Conservation (phyloP, 257 asterid genomes). For the Asclepias syriaca region DNA sequence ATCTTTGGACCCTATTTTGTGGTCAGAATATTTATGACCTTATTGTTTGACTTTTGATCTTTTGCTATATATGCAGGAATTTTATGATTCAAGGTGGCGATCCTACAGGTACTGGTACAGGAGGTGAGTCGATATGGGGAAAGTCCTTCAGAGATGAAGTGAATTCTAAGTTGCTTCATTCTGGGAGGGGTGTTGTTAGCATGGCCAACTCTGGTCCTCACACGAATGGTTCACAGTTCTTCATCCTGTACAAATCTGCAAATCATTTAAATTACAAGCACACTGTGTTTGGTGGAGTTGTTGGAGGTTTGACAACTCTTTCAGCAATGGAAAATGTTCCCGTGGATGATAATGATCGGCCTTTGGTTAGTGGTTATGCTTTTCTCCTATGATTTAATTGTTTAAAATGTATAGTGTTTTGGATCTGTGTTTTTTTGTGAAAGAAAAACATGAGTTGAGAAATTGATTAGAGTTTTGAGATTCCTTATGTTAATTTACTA, state of each 20-base stretch:
- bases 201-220: constrained; percentile 99
- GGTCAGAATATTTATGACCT: background rate
- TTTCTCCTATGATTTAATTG: background rate
- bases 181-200: constrained; percentile 97
- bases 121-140: constrained; percentile 98
- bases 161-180: constrained; percentile 84
- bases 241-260: constrained; percentile 95
- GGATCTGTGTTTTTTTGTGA: background rate
- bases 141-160: constrained; percentile 90
- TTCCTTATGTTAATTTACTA: background rate
- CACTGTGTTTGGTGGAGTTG: constrained; percentile 89
- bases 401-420: background rate
- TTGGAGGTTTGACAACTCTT: constrained; percentile 85
- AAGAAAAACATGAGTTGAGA: background rate
- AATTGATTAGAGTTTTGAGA: background rate
- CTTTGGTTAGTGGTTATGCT: constrained; percentile 50
- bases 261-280: constrained; percentile 87
- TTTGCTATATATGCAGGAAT: constrained; percentile 50
- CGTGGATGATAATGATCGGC: constrained; percentile 77
- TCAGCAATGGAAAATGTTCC: constrained; percentile 85
- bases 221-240: constrained; percentile 93
- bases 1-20: constrained; percentile 1
- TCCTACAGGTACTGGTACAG: constrained; percentile 94
- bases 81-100: constrained; percentile 99
- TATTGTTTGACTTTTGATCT: constrained; percentile 14